These are phyloP conservation scores for Porphyra umbilicalis DNA, from an alignment of 31 red algal species.

Conservation along the genomic window DNA sequence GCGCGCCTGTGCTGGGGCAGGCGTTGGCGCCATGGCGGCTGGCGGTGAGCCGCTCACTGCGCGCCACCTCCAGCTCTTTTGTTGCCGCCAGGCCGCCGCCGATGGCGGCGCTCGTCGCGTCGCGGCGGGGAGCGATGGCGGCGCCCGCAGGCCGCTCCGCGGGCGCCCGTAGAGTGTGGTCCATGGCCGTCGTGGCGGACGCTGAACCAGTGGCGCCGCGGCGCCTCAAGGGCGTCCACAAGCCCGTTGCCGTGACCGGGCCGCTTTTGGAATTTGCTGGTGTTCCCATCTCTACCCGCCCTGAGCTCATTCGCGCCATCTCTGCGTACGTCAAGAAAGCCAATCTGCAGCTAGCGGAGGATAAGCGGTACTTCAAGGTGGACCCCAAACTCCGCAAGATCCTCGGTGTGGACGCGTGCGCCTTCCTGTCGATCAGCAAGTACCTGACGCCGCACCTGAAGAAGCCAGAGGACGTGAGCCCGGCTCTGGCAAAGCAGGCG, in stretches of 20 bases:
- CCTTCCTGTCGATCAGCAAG: slow-evolving; percentile 55
- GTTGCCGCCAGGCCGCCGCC: neutral
- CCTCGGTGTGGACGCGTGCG: slow-evolving; percentile 55
- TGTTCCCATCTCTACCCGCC: slow-evolving; percentile 5
- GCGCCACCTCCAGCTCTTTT: neutral
- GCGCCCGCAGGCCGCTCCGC: neutral
- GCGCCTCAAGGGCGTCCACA: neutral
- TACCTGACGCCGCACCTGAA: slow-evolving; percentile 49
- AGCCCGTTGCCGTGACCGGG: neutral
- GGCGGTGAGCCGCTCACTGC: neutral
- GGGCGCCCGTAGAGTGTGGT: neutral
- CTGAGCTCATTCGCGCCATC: slow-evolving; percentile 8
- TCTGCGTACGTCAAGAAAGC: slow-evolving; percentile 44
- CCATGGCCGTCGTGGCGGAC: neutral
- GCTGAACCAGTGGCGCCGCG: neutral
- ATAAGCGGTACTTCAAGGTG: slow-evolving; percentile 35
- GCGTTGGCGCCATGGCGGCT: neutral
- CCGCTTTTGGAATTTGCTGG: slow-evolving; percentile 4
- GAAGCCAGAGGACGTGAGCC: slow-evolving; percentile 23
- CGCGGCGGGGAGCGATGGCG: neutral
- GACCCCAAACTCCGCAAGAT: slow-evolving; percentile 55
- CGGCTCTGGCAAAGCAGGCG: neutral
- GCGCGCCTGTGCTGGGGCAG: neutral
- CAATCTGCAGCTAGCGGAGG: slow-evolving; percentile 39
- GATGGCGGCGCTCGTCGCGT: neutral